Percentiles rank a stretch among this genome's conserved stretches.
phyloP scores from a whole-genome alignment of 2,329 filamentous ascomycete species.

The Trichophyton benhamiae region DNA sequence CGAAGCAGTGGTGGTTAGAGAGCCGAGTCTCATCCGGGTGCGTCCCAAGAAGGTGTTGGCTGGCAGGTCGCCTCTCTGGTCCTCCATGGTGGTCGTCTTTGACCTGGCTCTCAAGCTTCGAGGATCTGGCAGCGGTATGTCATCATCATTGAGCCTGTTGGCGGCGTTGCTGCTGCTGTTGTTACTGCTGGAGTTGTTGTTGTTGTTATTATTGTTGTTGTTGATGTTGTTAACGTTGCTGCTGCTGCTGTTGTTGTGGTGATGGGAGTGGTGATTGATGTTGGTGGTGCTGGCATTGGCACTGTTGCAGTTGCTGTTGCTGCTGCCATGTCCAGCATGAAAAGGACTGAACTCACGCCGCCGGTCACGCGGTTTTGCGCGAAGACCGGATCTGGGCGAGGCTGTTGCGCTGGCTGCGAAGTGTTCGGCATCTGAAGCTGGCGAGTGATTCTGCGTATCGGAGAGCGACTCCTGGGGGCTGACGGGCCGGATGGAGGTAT shows the following conservation, averaged over 20 bases:
- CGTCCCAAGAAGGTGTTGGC: conserved; percentile 23
- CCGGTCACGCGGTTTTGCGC: conserved; percentile 23
- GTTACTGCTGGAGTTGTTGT: too few relatives aligned
- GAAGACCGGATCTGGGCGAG: conserved; percentile 27
- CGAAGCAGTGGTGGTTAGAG: conserved; percentile 25
- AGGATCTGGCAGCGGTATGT: conserved; percentile 24
- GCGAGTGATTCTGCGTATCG: conserved; percentile 27
- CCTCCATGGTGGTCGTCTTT: conserved; percentile 32
- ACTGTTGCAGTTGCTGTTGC: not conserved
- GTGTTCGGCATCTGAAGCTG: conserved; percentile 27
- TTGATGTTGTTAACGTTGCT: too few relatives aligned
- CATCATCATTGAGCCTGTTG: conserved; percentile 17
- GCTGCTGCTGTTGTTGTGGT: too few relatives aligned
- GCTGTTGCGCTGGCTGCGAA: conserved; percentile 20
- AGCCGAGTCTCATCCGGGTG: conserved; percentile 28
- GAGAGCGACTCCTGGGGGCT: conserved; percentile 32
- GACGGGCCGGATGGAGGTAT: conserved; percentile 34
- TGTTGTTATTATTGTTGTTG: too few relatives aligned
- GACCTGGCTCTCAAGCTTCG: conserved; percentile 27
- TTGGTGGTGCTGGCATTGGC: too few relatives aligned
- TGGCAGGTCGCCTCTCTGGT: conserved; percentile 29
- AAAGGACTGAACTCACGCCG: conserved; percentile 23
- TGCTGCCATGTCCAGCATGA: conserved; percentile 15
- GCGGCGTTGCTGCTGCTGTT: too few relatives aligned
- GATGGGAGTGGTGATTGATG: too few relatives aligned